Evolutionary conservation across 257 asterid species (phyloP), one percentile per base, ranked within the genome.

Genomic region (Penstemon barbatus): DNA sequence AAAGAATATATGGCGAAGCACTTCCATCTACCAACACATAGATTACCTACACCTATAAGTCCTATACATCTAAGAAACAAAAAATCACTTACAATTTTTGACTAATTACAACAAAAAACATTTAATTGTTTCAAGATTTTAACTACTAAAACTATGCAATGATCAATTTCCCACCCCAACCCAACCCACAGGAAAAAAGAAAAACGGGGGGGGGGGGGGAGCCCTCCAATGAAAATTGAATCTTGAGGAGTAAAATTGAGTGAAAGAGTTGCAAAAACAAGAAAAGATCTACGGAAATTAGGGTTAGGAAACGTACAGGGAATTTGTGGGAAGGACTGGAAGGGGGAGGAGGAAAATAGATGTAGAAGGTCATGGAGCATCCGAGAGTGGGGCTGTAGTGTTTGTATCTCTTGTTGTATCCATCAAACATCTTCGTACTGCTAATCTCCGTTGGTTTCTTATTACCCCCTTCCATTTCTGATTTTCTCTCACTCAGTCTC

Each of bases 371-470:
- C 99, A 90, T 89, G 45, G 92, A 89, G 73, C 99, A 94, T 54
- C 95, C 95, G 38, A 94, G 83, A 0, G 92, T 82, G 7, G 88
- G 86, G 60, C 99, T 94, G 73, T 71, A 87, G 84, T 94, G 99
- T 56, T 82, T 89, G 77, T 69, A 94, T 89, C 99, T 83, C 83
- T 89, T 94, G 90, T 91, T 94, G 87, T 71, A 89, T 39, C 99
- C 99, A 51, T 76, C 99, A 50, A 88, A 94, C 97, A 94, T 94
- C 81, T 93, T 94, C 3, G 86, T 6, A 84, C 95, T 85, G 90
- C 97, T 82, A 76, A 91, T 84, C 66, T 94, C 96, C 4, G 85
- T 73, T 15, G 96, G 96, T 75, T 85, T 90, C 7, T 71, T 75
- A 71, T 25, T 2, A 25, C 67, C 87, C 77, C 82, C 82, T 73